Percentiles rank a stretch among this genome's conserved stretches.
Evolutionary conservation across 768 basidiomycete genomes (phyloP).

Genomic region (Tylopilus vinaceipallidus): DNA sequence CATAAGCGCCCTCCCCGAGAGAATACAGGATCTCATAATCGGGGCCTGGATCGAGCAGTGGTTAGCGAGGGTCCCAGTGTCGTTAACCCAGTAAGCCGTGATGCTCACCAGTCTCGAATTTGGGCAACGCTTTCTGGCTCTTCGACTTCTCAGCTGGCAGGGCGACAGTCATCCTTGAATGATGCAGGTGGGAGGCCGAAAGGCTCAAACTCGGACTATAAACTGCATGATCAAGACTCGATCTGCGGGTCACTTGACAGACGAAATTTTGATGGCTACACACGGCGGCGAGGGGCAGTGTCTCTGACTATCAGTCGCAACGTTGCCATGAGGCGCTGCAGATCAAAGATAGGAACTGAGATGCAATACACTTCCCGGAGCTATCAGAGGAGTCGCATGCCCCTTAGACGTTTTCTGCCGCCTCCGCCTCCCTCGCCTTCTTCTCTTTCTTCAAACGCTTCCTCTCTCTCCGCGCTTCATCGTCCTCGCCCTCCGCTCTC

Average conservation of each 20-base stretch:
- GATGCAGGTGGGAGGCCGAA: background rate
- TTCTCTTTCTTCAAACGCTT: conserved; percentile 71
- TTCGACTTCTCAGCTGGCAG: conserved; percentile 33
- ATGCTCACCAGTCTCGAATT: conserved; percentile 64
- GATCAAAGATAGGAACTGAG: conserved; percentile 17
- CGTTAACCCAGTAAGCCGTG: background rate
- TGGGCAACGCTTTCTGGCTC: conserved; percentile 63
- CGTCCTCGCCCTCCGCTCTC: conserved; percentile 47
- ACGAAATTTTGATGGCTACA: conserved; percentile 9
- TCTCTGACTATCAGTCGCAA: background rate
- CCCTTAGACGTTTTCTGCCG: conserved; percentile 28
- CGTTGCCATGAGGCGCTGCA: background rate
- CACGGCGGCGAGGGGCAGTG: conserved; percentile 5
- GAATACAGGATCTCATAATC: conserved; percentile 73
- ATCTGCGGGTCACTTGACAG: conserved; percentile 8
- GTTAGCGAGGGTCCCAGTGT: too few species aligned
- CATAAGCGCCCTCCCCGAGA: conserved; percentile 87
- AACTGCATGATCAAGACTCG: background rate
- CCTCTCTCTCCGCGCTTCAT: conserved; percentile 57
- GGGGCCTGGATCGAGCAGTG: conserved; percentile 57
- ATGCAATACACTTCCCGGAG: background rate
- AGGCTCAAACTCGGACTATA: background rate
- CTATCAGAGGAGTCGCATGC: background rate
- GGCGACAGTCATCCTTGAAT: conserved; percentile 4
- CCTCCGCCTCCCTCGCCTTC: conserved; percentile 51